phyloP scores from a whole-genome alignment of 2,329 filamentous ascomycete genomes.

The Sodiomyces alkalinus region DNA sequence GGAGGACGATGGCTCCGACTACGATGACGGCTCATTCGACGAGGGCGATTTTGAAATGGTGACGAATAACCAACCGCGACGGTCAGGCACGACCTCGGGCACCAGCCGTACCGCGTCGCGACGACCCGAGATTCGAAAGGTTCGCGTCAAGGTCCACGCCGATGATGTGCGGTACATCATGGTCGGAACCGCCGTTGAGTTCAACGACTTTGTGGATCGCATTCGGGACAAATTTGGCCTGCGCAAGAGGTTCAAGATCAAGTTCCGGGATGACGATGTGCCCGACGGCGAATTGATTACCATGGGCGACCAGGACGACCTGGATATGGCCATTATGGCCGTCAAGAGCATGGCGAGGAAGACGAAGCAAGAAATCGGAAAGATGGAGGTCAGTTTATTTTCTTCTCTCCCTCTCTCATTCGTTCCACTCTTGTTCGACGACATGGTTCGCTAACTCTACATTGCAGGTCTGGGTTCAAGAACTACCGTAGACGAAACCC shows the following conservation, averaged over 20 bases:
- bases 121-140: constrained; percentile 54
- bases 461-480: constrained; percentile 31
- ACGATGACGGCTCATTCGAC: constrained; percentile 55
- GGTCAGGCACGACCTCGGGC: constrained; percentile 27
- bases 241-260: constrained; percentile 68
- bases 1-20: constrained; percentile 60
- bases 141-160: constrained; percentile 83
- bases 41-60: constrained; percentile 73
- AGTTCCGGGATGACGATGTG: constrained; percentile 67
- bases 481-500: constrained; percentile 26
- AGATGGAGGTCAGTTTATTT: constrained; percentile 68
- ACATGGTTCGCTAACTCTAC: constrained; percentile 10
- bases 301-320: constrained; percentile 88
- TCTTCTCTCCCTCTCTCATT: no score
- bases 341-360: constrained; percentile 54
- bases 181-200: constrained; percentile 58
- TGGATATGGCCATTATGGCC: constrained; percentile 69
- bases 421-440: not conserved
- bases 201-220: constrained; percentile 60
- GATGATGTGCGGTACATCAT: constrained; percentile 90
- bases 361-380: constrained; percentile 69
- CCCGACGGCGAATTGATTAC: constrained; percentile 84
- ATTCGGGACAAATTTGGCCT: constrained; percentile 81
- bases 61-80: constrained; percentile 29
- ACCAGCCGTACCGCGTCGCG: constrained; percentile 39